Conservation (phyloP, 768 basidiomycete species). For the Gloeophyllum trabeum region DNA sequence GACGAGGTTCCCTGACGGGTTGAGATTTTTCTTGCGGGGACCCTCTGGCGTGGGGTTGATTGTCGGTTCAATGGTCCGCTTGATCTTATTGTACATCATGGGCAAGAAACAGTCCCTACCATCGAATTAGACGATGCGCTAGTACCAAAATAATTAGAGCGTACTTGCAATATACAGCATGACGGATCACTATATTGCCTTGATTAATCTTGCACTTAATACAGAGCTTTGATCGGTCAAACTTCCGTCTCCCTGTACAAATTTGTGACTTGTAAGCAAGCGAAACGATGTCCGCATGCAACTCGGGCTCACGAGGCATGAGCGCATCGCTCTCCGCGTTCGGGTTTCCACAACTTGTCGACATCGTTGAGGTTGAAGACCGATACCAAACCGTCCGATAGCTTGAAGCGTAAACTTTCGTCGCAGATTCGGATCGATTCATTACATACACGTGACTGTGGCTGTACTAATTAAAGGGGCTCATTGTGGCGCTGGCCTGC, state of each 20-base stretch:
- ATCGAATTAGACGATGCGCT: background rate
- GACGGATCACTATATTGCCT: slow-evolving; percentile 66
- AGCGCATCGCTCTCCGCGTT: slow-evolving; percentile 43
- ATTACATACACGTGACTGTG: no score
- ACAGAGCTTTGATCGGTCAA: slow-evolving; percentile 55
- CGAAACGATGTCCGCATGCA: background rate
- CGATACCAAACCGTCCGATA: no score
- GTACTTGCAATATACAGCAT: slow-evolving; percentile 81
- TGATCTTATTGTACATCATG: slow-evolving; percentile 51
- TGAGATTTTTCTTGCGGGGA: slow-evolving; percentile 45
- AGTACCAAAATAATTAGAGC: slow-evolving; percentile 9
- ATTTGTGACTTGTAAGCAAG: slow-evolving; percentile 1
- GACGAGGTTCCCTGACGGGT: slow-evolving; percentile 57
- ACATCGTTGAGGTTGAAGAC: background rate
- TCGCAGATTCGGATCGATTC: no score
- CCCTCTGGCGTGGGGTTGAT: slow-evolving; percentile 47
- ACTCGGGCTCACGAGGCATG: slow-evolving; percentile 48
- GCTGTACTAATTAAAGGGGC: no score
- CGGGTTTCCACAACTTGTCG: slow-evolving; percentile 46
- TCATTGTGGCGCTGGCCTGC: no score
- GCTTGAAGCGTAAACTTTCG: no score
- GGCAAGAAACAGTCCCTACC: slow-evolving; percentile 57
- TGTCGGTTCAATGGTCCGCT: slow-evolving; percentile 49
- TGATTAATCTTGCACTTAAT: slow-evolving; percentile 59
- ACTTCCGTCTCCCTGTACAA: slow-evolving; percentile 62